These are phyloP conservation scores for Stenogyne calaminthoides DNA, from an alignment of 305 asterid genomes.

Conservation along the genomic window DNA sequence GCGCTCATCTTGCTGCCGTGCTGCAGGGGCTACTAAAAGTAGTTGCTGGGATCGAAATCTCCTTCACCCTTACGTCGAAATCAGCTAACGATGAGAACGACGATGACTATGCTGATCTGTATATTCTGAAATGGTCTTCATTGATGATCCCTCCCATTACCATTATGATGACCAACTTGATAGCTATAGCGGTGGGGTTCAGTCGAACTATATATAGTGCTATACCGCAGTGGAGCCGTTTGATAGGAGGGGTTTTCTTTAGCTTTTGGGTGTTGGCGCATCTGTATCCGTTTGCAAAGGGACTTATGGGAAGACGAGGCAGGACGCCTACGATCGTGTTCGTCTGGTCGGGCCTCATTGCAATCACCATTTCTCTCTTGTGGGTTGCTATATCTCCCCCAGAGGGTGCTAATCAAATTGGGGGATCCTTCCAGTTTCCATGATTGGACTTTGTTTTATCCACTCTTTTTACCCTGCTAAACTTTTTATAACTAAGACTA, in stretches of 20 bases:
- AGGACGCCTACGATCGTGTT: constrained; percentile 88
- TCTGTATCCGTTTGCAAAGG: constrained; percentile 85
- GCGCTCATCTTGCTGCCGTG: constrained; percentile 96
- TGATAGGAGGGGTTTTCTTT: constrained; percentile 90
- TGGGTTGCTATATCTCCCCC: constrained; percentile 96
- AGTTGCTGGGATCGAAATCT: constrained; percentile 89
- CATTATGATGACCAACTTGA: constrained; percentile 75
- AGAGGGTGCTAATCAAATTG: constrained; percentile 54
- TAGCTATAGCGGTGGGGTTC: constrained; percentile 80
- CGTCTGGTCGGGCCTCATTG: constrained; percentile 94
- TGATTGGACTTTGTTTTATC: constrained; percentile 26
- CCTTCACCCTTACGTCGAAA: constrained; percentile 83
- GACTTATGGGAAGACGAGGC: constrained; percentile 89
- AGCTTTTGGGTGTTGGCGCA: constrained; percentile 97
- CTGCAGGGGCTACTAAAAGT: constrained; percentile 91
- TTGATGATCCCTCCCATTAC: constrained; percentile 82
- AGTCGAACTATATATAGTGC: constrained; percentile 82
- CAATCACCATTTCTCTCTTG: constrained; percentile 81
- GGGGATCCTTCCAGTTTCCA: constrained; percentile 94
- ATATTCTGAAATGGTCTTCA: constrained; percentile 69
- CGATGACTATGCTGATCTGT: constrained; percentile 76
- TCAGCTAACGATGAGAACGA: constrained; percentile 77
- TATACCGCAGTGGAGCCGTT: constrained; percentile 91
- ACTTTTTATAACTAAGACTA: too few species aligned
- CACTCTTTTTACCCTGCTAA: too few species aligned